Conservation (phyloP, 1,284 basidiomycete genomes). For the Apiotrichum brassicae region DNA sequence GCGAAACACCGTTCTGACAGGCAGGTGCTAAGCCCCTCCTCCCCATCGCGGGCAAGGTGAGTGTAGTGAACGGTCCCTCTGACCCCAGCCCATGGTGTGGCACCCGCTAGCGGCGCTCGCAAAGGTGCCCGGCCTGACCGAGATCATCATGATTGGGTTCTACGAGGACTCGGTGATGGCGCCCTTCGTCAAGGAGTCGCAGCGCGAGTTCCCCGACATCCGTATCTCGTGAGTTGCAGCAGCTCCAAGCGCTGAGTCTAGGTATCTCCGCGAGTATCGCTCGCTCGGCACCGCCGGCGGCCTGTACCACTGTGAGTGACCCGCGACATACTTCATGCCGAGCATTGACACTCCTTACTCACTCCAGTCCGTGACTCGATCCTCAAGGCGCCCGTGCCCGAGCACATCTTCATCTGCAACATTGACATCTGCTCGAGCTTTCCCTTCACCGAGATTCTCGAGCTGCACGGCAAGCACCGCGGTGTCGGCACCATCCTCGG, state of each 20-base stretch:
- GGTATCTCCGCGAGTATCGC: slow-evolving; percentile 51
- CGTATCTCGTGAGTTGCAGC: slow-evolving; percentile 38
- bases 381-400: slow-evolving; percentile 46
- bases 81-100: slow-evolving; percentile 49
- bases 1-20: too few relatives aligned
- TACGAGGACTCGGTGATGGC: slow-evolving; percentile 51
- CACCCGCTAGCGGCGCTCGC: slow-evolving; percentile 51
- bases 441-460: slow-evolving; percentile 48
- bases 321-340: background rate
- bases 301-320: slow-evolving; percentile 42
- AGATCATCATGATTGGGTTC: slow-evolving; percentile 52
- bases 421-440: slow-evolving; percentile 52
- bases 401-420: slow-evolving; percentile 53
- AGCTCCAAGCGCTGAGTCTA: slow-evolving; percentile 10
- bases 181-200: slow-evolving; percentile 49
- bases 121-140: slow-evolving; percentile 48
- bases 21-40: slow-evolving; percentile 49
- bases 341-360: slow-evolving; percentile 5
- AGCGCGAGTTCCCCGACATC: slow-evolving; percentile 51
- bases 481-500: slow-evolving; percentile 52
- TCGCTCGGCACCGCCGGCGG: slow-evolving; percentile 51
- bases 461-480: slow-evolving; percentile 49
- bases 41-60: slow-evolving; percentile 49
- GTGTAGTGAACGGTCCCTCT: background rate
- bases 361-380: slow-evolving; percentile 50